Evolutionary conservation across 2,329 filamentous ascomycete species (phyloP), one percentile per base, ranked within the genome.

Genomic region (Beauveria sp.): DNA sequence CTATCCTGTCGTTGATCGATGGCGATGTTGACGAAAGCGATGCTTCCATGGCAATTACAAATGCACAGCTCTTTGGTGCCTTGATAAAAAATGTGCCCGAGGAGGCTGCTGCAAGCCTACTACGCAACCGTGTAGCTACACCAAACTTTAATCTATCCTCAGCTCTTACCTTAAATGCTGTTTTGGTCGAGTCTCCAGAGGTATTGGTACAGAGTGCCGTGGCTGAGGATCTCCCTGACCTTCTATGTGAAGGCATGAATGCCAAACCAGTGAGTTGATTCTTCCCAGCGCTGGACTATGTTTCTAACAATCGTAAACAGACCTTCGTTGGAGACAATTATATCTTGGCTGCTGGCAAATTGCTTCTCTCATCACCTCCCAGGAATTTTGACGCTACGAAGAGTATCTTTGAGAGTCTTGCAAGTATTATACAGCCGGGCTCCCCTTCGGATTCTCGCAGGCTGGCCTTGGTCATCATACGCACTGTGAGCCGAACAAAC

Each of bases 1-100:
- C 93, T n/a, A 91, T 99, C 28, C 79, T 99, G 54, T 84, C 85
- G 49, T 80, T 99, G 54, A 97, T 99, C 69, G 95, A 98, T 72
- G 86, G 86, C 67, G 92, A 96, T 64, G 78, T 83, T 3, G 89
- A 91, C 63, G 89, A 90, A 66, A 82, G 82, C 51, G 90, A 92
- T 70, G 84, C 86, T 72, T 79, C 85, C 18, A 93, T 96, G 85
- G 87, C 88, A 14, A 90, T 96, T 60, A 96, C 93, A 8, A 92
- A 96, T 69, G 92, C 95, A 30, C 92, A 90, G 70, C 83, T 99
- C 18, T 83, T 99, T 16, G 93, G 93, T 55, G 92, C 91, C 3
- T 82, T 99, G 57, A 88, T 97, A 68, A 93, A 92, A 77, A 92
- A 93, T 64, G 83, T 98, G 7, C 86, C 91, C 0, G 75, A 82